Evolutionary conservation across 1,284 basidiomycete species (phyloP).

Genomic region (Meripilus lineatus): DNA sequence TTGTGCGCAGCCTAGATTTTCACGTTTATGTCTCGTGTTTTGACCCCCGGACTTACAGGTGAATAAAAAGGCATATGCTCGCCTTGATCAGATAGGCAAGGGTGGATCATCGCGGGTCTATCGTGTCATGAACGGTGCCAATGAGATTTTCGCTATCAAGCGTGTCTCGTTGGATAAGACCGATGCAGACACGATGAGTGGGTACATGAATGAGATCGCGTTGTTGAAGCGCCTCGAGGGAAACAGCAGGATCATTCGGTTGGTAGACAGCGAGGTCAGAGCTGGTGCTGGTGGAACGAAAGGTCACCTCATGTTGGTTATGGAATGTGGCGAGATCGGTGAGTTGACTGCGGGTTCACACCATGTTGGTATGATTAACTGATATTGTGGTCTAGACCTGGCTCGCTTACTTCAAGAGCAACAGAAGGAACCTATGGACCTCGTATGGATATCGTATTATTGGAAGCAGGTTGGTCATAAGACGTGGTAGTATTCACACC

Average conservation of each 20-base stretch:
- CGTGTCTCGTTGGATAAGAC: slow-evolving; percentile 82
- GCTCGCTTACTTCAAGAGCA: slow-evolving; percentile 80
- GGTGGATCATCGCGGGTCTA: slow-evolving; percentile 94
- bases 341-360: slow-evolving; percentile 11
- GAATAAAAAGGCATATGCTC: slow-evolving; percentile 78
- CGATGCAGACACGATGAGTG: slow-evolving; percentile 80
- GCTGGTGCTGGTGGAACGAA: slow-evolving; percentile 58
- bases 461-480: slow-evolving; percentile 82
- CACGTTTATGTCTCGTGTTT: neutral
- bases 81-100: slow-evolving; percentile 84
- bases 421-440: slow-evolving; percentile 76
- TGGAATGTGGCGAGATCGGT: slow-evolving; percentile 91
- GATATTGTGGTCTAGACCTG: slow-evolving; percentile 47
- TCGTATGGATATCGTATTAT: slow-evolving; percentile 90
- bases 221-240: slow-evolving; percentile 83
- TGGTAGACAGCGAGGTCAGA: slow-evolving; percentile 83
- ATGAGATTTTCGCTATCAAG: slow-evolving; percentile 85
- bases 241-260: slow-evolving; percentile 83
- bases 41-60: slow-evolving; percentile 38
- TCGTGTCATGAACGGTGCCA: slow-evolving; percentile 73
- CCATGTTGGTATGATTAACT: neutral
- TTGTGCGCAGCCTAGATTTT: slow-evolving; percentile 15
- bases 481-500: neutral
- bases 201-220: slow-evolving; percentile 94
- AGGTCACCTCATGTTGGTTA: slow-evolving; percentile 74